Evolutionary conservation across 1,284 basidiomycete genomes (phyloP), one percentile per base, ranked within the genome.

Genomic region (Ceratobasidium sp.): DNA sequence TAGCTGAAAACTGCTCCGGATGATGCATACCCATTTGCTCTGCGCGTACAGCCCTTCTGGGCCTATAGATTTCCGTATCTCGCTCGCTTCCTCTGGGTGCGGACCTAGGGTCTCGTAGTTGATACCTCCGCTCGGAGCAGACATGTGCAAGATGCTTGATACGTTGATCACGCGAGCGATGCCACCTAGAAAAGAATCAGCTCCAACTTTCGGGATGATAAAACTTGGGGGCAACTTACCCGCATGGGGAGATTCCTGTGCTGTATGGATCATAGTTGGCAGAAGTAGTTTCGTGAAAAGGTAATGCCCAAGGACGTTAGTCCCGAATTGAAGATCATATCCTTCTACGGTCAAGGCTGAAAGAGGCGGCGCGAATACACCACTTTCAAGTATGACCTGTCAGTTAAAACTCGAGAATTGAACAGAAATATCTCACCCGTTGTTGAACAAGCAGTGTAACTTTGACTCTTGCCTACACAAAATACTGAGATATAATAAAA

Each of bases 271-370:
- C 66, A 81, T 58, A 4, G 44, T 63, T 0, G 80, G 80, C 26
- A 80, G 46, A 33, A 81, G 77, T 42, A 78, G 58, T 2, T 55
- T 56, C 0, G 77, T 77, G 58, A 81, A 75, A 5, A 78, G 68
- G 23, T 68, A 79, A 64, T 80, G 80, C 10, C 80, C 80, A 26
- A 81, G 73, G 3, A 79, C 77, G 46, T 81, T 81, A 1, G 80
- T 80, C 3, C 79, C 80, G 44, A 78, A 81, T 42, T 81, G 80
- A 9, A 79, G 77, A 55, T 81, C 80, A 49, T 80, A 80, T 33
- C 80, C 80, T 5, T 81, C 67, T 12, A 58, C 77, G 13, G 79
- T 80, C 42, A 68, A 49, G 15, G 40, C 40, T 28, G 60, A 63
- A 56, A 80, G 33, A 13, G 75, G 76, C 5, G 79, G 75, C 0